Evolutionary conservation across 202 grass and related monocot genomes (phyloP), one percentile per base, ranked within the genome.

Genomic region (Musa balbisiana): DNA sequence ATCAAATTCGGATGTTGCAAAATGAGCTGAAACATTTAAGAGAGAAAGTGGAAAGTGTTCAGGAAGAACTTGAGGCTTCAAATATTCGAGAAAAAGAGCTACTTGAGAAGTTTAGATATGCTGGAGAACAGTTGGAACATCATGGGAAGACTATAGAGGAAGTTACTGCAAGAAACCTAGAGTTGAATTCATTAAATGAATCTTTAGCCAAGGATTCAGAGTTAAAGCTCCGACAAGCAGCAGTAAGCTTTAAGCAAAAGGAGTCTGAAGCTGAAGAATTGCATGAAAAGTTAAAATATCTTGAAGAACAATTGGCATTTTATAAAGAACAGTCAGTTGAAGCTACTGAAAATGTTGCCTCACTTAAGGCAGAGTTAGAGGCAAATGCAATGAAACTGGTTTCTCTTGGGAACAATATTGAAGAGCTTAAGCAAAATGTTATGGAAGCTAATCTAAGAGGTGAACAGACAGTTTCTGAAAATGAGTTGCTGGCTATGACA

Each of bases 201-300:
- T 89, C 93, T 74, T 83, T 93, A 76, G 74, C 84, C 64, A 89
- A 97, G 80, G 93, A 97, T 68, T 85, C 93, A 60, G 83, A 91
- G 82, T 66, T 63, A 69, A 93, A 89, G 74, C 81, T 93, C 52
- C 85, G 87, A 76, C 68, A 87, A 69, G 83, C 83, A 29, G 76
- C 70, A 10, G 80, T 76, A 11, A 88, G 79, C 78, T 85, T 97
- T 15, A 76, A 69, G 78, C 77, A 87, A 64, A 93, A 91, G 90
- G 86, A 93, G 62, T 80, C 59, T 58, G 82, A 91, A 74, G 87
- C 82, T 63, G 56, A 82, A 65, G 67, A 85, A 82, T 76, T 93
- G 56, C 79, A 79, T 76, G 83, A 87, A 53, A 93, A 85, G 75
- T 64, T 89, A 78, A 87, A 81, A 71, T 79, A 53, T 66, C 54